Conservation (phyloP, 2,329 filamentous ascomycete genomes). For the Arachnomyces sp. region DNA sequence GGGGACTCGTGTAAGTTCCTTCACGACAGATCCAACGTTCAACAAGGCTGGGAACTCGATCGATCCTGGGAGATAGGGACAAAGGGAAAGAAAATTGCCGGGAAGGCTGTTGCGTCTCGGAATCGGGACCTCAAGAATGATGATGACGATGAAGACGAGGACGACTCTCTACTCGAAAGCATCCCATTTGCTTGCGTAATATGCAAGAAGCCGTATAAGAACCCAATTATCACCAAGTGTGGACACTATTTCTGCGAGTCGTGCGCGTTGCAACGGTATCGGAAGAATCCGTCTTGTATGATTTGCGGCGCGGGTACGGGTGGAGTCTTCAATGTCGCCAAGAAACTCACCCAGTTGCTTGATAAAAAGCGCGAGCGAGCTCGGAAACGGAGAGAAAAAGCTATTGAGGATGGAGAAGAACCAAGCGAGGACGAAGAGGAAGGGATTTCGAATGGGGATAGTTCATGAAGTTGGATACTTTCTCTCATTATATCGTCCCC, state of each 20-base stretch:
- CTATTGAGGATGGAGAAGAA: constrained; percentile 46
- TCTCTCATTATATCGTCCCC: not conserved
- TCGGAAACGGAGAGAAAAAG: constrained; percentile 44
- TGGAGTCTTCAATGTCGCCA: constrained; percentile 83
- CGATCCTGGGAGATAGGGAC: constrained; percentile 83
- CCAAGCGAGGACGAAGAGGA: constrained; percentile 41
- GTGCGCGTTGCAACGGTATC: constrained; percentile 79
- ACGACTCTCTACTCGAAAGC: constrained; percentile 65
- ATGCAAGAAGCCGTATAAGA: constrained; percentile 68
- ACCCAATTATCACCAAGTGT: constrained; percentile 79
- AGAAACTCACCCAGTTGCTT: constrained; percentile 70
- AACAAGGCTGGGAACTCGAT: constrained; percentile 93
- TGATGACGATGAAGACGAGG: constrained; percentile 47
- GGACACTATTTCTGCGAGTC: constrained; percentile 93
- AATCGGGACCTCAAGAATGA: constrained; percentile 38
- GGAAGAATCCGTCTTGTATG: constrained; percentile 77
- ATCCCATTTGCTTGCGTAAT: constrained; percentile 89
- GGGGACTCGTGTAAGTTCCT: constrained; percentile 70
- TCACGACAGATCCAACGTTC: constrained; percentile 56
- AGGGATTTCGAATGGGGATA: constrained; percentile 14
- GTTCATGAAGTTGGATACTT: not conserved
- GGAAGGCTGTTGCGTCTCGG: constrained; percentile 41
- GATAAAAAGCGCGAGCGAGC: constrained; percentile 58
- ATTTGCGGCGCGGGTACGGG: constrained; percentile 77
- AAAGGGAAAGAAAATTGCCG: constrained; percentile 44